phyloP scores from a whole-genome alignment of 495 filamentous ascomycete species.

The Entonaema liquescens region DNA sequence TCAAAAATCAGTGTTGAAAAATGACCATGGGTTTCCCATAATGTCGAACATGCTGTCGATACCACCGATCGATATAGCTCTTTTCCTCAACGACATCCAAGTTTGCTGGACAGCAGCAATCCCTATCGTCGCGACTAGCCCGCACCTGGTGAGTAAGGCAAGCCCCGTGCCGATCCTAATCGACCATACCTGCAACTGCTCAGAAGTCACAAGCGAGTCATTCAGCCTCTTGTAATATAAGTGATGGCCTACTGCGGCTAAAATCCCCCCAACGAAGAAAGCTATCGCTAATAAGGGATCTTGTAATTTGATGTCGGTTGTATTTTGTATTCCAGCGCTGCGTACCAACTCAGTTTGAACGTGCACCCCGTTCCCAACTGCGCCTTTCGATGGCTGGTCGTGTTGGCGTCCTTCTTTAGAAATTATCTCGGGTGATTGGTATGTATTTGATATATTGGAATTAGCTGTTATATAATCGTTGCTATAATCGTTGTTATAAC shows the following conservation, averaged over 20 bases:
- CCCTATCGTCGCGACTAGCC: slow-evolving; percentile 20
- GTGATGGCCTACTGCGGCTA: neutral
- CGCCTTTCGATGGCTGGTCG: neutral
- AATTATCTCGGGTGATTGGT: neutral
- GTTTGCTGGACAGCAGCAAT: slow-evolving; percentile 23
- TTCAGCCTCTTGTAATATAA: neutral
- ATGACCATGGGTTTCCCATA: slow-evolving; percentile 23
- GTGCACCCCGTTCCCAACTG: neutral
- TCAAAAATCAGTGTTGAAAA: neutral
- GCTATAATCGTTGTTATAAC: neutral
- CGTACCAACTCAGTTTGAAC: neutral
- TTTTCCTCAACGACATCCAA: slow-evolving; percentile 27
- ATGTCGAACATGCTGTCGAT: slow-evolving; percentile 34
- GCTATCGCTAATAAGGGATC: neutral
- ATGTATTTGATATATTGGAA: neutral
- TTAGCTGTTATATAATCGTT: neutral
- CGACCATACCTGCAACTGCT: neutral
- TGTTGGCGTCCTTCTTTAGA: neutral
- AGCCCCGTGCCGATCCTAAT: neutral
- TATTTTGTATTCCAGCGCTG: neutral
- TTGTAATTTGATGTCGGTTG: neutral
- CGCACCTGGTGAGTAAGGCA: neutral
- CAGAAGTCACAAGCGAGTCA: neutral
- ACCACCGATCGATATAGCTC: slow-evolving; percentile 24
- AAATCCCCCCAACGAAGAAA: neutral